Evolutionary conservation across 1,284 basidiomycete genomes (phyloP).

Genomic region (Cutaneotrichosporon daszewskae): DNA sequence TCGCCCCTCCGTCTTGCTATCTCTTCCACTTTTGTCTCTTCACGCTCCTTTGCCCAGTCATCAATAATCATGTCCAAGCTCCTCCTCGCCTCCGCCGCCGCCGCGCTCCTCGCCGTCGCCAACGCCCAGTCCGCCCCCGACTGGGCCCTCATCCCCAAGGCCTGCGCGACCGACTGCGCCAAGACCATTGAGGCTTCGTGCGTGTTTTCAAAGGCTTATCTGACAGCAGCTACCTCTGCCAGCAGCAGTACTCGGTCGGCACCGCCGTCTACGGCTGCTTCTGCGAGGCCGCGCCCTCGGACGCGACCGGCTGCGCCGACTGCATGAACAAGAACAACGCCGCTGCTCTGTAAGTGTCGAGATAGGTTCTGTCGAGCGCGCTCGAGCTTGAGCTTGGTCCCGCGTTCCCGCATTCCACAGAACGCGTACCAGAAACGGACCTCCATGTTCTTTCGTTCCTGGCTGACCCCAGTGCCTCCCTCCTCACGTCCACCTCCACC

Average conservation of each 20-base stretch:
- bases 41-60: not conserved
- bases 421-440: too few species aligned
- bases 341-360: constrained; percentile 28
- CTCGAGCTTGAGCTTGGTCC: too few species aligned
- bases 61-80: constrained; percentile 18
- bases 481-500: constrained; percentile 28
- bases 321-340: constrained; percentile 42
- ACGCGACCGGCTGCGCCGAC: constrained; percentile 32
- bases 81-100: constrained; percentile 28
- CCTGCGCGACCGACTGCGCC: constrained; percentile 34
- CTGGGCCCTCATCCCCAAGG: constrained; percentile 39
- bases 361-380: too few species aligned
- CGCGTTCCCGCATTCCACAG: too few species aligned
- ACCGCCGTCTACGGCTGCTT: constrained; percentile 42
- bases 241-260: constrained; percentile 23
- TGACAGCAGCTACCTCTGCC: constrained; percentile 11
- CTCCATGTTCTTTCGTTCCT: too few species aligned
- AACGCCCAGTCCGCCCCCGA: constrained; percentile 39
- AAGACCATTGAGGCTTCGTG: constrained; percentile 32
- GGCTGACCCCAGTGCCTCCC: constrained; percentile 14
- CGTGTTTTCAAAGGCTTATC: not conserved
- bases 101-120: constrained; percentile 24
- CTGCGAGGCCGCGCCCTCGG: constrained; percentile 40
- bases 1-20: not conserved
- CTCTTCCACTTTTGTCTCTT: not conserved